These are phyloP conservation scores for Chiua virens DNA, from an alignment of 768 basidiomycete species.

Conservation along the genomic window DNA sequence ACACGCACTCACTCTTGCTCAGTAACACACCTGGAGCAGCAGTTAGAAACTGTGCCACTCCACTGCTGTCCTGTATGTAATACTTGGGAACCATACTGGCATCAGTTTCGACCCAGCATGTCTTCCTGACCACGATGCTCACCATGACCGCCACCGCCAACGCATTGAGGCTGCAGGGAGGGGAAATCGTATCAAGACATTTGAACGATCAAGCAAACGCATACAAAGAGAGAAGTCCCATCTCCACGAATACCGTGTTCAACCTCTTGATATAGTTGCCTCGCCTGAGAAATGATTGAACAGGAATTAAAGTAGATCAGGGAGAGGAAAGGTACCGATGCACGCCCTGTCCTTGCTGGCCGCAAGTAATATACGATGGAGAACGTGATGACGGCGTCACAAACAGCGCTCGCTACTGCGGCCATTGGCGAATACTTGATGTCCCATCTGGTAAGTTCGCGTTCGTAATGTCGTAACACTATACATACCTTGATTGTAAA, in stretches of 20 bases:
- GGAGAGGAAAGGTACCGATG: conserved; percentile 6
- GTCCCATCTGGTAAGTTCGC: neutral
- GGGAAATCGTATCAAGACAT: neutral
- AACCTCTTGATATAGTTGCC: conserved; percentile 13
- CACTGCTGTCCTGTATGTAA: conserved; percentile 6
- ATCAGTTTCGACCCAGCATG: neutral
- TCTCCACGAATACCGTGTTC: conserved; percentile 15
- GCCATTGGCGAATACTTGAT: conserved; percentile 8
- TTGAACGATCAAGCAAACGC: neutral
- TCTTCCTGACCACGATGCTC: neutral
- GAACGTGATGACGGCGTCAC: conserved; percentile 19
- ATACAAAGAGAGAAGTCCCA: conserved; percentile 21
- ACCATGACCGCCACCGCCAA: conserved; percentile 11
- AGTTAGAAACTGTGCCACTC: neutral
- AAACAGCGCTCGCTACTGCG: conserved; percentile 17
- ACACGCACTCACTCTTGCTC: conserved; percentile 14
- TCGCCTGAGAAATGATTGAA: neutral
- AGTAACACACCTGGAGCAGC: conserved; percentile 13
- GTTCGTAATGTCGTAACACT: no score
- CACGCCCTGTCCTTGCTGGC: conserved; percentile 5
- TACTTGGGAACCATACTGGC: conserved; percentile 8
- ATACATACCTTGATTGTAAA: conserved; percentile 8
- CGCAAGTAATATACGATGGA: conserved; percentile 18
- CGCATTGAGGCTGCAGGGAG: conserved; percentile 7
- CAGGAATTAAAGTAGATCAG: neutral